These are phyloP conservation scores for Trichoderma sp. DNA, from an alignment of 2,329 filamentous ascomycete species.

Conservation along the genomic window DNA sequence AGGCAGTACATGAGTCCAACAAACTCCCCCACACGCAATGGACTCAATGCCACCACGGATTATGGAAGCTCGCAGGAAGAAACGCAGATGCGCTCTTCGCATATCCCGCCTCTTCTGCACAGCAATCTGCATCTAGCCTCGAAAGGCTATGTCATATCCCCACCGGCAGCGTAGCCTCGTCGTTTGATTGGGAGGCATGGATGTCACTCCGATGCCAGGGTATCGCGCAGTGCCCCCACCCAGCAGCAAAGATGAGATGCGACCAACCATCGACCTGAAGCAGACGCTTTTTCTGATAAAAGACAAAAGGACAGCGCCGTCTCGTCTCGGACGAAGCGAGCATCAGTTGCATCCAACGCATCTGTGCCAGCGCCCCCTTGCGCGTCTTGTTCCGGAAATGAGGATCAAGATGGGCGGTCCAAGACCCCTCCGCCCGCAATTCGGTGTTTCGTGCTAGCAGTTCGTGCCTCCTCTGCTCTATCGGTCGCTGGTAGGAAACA, in stretches of 20 bases:
- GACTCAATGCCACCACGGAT: neutral
- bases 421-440: conserved; percentile 1
- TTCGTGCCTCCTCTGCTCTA: neutral
- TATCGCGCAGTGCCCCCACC: conserved; percentile 9
- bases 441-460: neutral
- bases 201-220: conserved; percentile 29
- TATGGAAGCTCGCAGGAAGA: neutral
- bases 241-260: conserved; percentile 18
- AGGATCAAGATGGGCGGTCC: neutral
- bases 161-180: conserved; percentile 9
- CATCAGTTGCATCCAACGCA: conserved; percentile 15
- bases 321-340: conserved; percentile 22
- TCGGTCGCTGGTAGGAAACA: neutral
- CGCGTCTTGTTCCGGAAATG: conserved; percentile 16
- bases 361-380: conserved; percentile 5
- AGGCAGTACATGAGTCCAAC: too few species aligned
- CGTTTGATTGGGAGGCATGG: conserved; percentile 25
- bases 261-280: conserved; percentile 24
- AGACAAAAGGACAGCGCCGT: conserved; percentile 22
- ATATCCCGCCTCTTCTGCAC: conserved; percentile 7
- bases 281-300: conserved; percentile 20
- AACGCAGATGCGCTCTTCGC: neutral
- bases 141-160: conserved; percentile 29
- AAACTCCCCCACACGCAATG: neutral
- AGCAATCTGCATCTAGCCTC: conserved; percentile 24